These are phyloP conservation scores for Musa acuminata DNA, from an alignment of 176 grass and related monocot genomes.

Conservation along the genomic window DNA sequence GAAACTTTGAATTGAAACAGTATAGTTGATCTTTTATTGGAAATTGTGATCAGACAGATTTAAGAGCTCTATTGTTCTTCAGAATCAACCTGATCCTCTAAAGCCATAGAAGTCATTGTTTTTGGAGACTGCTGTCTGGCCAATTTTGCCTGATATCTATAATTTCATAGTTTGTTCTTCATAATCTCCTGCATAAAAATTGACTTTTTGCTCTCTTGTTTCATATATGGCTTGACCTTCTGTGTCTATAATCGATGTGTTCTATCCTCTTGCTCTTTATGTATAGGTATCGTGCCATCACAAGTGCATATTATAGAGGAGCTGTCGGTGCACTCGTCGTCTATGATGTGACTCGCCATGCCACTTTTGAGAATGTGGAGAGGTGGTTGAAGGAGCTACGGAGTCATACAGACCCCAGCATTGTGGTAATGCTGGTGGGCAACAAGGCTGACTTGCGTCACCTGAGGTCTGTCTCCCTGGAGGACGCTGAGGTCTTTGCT, in stretches of 20 bases:
- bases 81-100: not conserved
- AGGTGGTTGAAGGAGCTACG: constrained; percentile 3
- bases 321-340: not conserved
- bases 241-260: not conserved
- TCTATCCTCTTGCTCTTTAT: not conserved
- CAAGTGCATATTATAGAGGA: constrained; percentile 8
- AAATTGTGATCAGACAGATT: too few species aligned
- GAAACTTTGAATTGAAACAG: not conserved
- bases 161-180: too few species aligned
- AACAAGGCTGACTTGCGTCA: constrained; percentile 1
- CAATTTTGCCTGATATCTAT: not conserved
- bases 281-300: not conserved
- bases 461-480: not conserved
- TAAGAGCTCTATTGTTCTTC: not conserved
- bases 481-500: not conserved
- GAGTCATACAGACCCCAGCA: not conserved
- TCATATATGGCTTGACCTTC: not conserved
- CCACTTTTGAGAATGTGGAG: constrained; percentile 4
- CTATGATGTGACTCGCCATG: constrained; percentile 3
- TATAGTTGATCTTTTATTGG: not conserved
- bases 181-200: too few species aligned
- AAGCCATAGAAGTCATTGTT: not conserved
- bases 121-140: not conserved
- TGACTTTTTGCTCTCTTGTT: not conserved
- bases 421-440: not conserved